phyloP scores from a whole-genome alignment of 768 basidiomycete genomes.

The Crepidotus variabilis region DNA sequence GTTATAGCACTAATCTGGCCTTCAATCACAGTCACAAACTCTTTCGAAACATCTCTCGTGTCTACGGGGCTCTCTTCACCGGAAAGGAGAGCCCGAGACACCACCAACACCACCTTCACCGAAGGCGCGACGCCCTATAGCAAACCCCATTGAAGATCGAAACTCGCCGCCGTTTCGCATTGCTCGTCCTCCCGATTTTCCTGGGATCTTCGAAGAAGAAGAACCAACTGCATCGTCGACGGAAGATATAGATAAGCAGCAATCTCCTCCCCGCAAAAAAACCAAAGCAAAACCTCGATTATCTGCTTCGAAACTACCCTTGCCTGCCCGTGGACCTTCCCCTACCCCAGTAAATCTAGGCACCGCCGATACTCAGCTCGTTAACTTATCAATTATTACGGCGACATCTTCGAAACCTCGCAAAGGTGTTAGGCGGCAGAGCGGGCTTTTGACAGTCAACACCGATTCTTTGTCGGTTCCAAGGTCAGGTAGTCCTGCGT shows the following conservation, averaged over 20 bases:
- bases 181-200: constrained; percentile 62
- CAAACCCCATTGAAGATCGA: constrained; percentile 23
- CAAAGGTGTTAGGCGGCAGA: constrained; percentile 42
- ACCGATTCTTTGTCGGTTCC: constrained; percentile 39
- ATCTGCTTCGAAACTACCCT: constrained; percentile 44
- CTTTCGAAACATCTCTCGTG: constrained; percentile 63
- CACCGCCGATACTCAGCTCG: constrained; percentile 15
- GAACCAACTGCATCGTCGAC: constrained; percentile 46
- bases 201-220: constrained; percentile 66
- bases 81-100: constrained; percentile 26
- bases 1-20: constrained; percentile 8
- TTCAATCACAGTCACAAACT: constrained; percentile 40
- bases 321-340: constrained; percentile 40
- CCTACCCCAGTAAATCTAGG: constrained; percentile 28
- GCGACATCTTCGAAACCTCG: constrained; percentile 26
- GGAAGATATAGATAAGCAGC: constrained; percentile 35
- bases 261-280: constrained; percentile 39
- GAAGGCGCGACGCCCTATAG: constrained; percentile 44
- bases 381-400: constrained; percentile 19
- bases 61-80: constrained; percentile 60
- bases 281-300: constrained; percentile 43
- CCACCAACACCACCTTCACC: constrained; percentile 46
- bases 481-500: constrained; percentile 63
- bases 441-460: constrained; percentile 51
- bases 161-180: constrained; percentile 50